phyloP scores from a whole-genome alignment of 1,139 yeast genomes.

The Hemisphaericaspora xylofermentans region DNA sequence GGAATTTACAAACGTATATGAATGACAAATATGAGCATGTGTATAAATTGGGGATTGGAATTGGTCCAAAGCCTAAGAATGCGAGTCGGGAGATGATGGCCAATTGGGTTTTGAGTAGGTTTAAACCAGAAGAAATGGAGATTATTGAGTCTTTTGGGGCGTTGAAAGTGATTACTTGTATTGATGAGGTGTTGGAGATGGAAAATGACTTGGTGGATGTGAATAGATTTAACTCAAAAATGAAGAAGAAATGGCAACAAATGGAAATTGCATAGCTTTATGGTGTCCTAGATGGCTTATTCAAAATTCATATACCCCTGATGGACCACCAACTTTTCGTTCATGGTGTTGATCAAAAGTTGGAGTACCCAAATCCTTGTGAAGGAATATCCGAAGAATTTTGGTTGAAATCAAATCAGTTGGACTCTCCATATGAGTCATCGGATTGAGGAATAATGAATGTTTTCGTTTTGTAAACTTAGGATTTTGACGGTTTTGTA shows the following conservation, averaged over 20 bases:
- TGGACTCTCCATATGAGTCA: too few species aligned
- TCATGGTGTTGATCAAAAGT: too few species aligned
- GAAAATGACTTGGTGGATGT: slow-evolving; percentile 20
- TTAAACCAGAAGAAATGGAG: slow-evolving; percentile 21
- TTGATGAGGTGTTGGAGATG: slow-evolving; percentile 19
- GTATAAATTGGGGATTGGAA: slow-evolving; percentile 41
- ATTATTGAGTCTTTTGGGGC: slow-evolving; percentile 17
- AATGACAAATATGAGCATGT: slow-evolving; percentile 14
- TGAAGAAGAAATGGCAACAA: slow-evolving; percentile 14
- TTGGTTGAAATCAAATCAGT: too few species aligned
- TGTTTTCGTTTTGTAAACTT: too few species aligned
- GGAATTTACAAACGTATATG: slow-evolving; percentile 20
- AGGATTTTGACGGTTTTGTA: too few species aligned
- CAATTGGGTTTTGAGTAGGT: slow-evolving; percentile 39
- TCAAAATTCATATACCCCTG: neutral
- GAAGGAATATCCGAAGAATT: too few species aligned
- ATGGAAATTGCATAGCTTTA: neutral
- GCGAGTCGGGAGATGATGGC: slow-evolving; percentile 38
- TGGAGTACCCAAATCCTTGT: too few species aligned
- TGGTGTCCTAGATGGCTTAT: neutral
- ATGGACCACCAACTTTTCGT: too few species aligned
- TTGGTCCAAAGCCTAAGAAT: slow-evolving; percentile 44
- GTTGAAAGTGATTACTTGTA: slow-evolving; percentile 19
- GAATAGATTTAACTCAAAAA: slow-evolving; percentile 21
- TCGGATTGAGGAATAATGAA: too few species aligned